Conservation (phyloP, 306 rosid genomes). For the Sindora glabra region DNA sequence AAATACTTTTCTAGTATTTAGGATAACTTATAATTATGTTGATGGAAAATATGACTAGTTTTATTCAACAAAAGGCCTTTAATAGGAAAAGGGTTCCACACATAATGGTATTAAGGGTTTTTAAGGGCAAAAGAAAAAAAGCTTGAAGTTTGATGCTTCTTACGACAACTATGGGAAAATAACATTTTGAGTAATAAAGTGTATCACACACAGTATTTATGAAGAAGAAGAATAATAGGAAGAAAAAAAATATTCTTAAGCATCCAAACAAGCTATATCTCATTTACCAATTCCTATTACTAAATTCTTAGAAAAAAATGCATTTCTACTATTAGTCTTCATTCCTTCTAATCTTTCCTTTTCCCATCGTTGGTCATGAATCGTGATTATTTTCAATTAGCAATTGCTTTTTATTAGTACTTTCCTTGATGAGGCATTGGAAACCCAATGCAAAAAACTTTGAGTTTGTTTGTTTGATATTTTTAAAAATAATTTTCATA, state of each 20-base stretch:
- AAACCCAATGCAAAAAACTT: too few species aligned
- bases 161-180: neutral
- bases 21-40: too few species aligned
- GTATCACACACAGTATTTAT: neutral
- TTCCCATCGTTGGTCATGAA: too few species aligned
- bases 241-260: neutral
- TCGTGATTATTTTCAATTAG: constrained; percentile 4
- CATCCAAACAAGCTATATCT: neutral
- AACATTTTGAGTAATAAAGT: neutral
- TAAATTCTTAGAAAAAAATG: neutral
- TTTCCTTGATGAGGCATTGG: too few species aligned
- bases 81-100: neutral
- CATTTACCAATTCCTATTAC: neutral
- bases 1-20: too few species aligned
- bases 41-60: neutral
- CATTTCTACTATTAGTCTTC: constrained; percentile 1
- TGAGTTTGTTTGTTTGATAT: too few species aligned
- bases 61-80: neutral
- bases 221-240: neutral
- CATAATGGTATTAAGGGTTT: neutral
- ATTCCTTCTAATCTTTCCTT: neutral
- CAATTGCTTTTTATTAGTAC: neutral
- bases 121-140: neutral
- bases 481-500: too few species aligned
- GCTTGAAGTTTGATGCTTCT: neutral